These are phyloP conservation scores for Populus simonii DNA, from an alignment of 345 rosid species.

Conservation along the genomic window DNA sequence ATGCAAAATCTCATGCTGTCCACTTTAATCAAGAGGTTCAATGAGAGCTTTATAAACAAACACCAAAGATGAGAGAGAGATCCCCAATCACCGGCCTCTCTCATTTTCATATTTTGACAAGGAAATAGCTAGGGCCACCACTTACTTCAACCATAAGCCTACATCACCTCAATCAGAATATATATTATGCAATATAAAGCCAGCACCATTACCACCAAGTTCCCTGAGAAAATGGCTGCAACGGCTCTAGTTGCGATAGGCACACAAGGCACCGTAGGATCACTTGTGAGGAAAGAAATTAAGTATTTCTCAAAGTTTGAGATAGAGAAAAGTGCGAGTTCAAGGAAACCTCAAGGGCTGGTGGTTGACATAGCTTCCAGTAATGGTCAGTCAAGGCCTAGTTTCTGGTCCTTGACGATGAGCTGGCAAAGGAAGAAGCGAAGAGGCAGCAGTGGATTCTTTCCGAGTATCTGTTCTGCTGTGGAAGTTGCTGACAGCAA, in stretches of 20 bases:
- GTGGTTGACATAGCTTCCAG: conserved; percentile 24
- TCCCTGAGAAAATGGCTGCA: conserved; percentile 40
- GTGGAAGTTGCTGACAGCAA: conserved; percentile 44
- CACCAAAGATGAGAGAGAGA: not conserved
- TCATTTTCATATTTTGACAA: not conserved
- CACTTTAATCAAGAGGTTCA: conserved; percentile 33
- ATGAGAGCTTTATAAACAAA: conserved; percentile 2
- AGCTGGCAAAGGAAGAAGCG: conserved; percentile 58
- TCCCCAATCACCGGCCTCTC: conserved; percentile 1
- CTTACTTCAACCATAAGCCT: conserved; percentile 42
- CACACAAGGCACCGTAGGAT: conserved; percentile 77
- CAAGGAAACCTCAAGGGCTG: conserved; percentile 25
- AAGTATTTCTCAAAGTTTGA: conserved; percentile 59
- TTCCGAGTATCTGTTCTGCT: conserved; percentile 55
- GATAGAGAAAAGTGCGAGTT: conserved; percentile 20
- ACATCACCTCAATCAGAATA: conserved; percentile 7
- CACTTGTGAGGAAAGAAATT: conserved; percentile 70
- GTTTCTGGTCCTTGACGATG: conserved; percentile 50
- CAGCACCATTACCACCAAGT: conserved; percentile 15
- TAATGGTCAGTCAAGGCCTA: conserved; percentile 32
- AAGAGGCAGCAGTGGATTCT: conserved; percentile 31
- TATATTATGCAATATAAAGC: conserved; percentile 27
- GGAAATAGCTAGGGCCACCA: conserved; percentile 12
- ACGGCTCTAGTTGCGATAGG: conserved; percentile 65
- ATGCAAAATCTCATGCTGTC: conserved; percentile 44